phyloP scores from a whole-genome alignment of 2,329 filamentous ascomycete genomes.

The Fusarium subtropicale region DNA sequence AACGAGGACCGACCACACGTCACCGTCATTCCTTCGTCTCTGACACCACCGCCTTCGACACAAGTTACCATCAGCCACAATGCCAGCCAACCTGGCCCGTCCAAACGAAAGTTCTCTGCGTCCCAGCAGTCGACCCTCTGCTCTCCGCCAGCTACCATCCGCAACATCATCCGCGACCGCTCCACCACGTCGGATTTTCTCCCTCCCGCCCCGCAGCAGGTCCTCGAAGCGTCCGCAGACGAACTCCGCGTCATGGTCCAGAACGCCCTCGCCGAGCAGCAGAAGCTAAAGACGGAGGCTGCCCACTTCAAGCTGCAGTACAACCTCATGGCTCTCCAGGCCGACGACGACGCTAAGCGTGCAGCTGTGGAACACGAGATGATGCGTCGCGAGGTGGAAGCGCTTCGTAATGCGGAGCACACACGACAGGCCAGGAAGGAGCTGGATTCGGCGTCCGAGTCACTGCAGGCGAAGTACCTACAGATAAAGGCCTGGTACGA shows the following conservation, averaged over 20 bases:
- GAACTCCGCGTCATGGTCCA: slow-evolving; percentile 69
- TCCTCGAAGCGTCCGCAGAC: slow-evolving; percentile 65
- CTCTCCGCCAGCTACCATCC: slow-evolving; percentile 65
- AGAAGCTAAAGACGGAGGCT: slow-evolving; percentile 79
- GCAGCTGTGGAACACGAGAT: slow-evolving; percentile 93
- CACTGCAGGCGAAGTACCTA: slow-evolving; percentile 65
- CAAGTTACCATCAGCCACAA: slow-evolving; percentile 56
- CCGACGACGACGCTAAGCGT: slow-evolving; percentile 84
- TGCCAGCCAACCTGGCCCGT: slow-evolving; percentile 38
- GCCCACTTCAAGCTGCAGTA: slow-evolving; percentile 93
- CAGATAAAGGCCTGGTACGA: slow-evolving; percentile 76
- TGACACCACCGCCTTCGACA: slow-evolving; percentile 69
- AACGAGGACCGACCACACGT: slow-evolving; percentile 59
- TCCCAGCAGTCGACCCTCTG: slow-evolving; percentile 63
- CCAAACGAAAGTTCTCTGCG: slow-evolving; percentile 50
- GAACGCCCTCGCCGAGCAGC: slow-evolving; percentile 65
- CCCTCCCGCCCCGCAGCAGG: slow-evolving; percentile 61
- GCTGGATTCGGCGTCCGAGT: slow-evolving; percentile 63
- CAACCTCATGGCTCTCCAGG: slow-evolving; percentile 84
- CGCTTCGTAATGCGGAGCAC: slow-evolving; percentile 79
- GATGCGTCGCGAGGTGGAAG: slow-evolving; percentile 87
- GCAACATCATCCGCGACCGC: slow-evolving; percentile 51
- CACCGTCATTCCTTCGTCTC: slow-evolving; percentile 67
- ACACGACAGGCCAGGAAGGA: slow-evolving; percentile 70
- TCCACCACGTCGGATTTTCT: slow-evolving; percentile 56